Evolutionary conservation across 2,329 filamentous ascomycete species (phyloP), one percentile per base, ranked within the genome.

Genomic region (Fusarium newnesense): DNA sequence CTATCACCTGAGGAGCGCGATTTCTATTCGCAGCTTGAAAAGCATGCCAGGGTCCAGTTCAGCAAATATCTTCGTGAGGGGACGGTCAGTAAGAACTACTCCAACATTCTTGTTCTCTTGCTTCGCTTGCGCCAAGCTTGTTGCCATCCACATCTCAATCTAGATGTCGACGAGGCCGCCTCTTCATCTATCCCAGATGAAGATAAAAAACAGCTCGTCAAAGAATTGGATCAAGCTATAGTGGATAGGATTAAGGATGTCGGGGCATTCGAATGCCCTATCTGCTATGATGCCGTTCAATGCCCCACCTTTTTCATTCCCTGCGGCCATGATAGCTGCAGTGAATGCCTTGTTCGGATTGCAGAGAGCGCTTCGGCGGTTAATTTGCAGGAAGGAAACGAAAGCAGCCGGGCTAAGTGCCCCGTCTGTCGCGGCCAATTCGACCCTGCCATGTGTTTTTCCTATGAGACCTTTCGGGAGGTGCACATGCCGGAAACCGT

Each of bases 281-380:
- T 96, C 26, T 97, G 95, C 80, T 91, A 93, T 66, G 95, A 97
- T 76, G 90, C 86, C 5, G 89, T 92, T 11, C 86, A 88, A 19
- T 95, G 95, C 70, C 93, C 94, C 0, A 89, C 89, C 7, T 93
- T 97, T 71, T 92, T 95, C 80, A 86, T 94, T 58, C 94, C 94
- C 2, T 97, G 95, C 77, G 95, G 95, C 4, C 95, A 97, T 78
- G 90, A 92, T 67, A 90, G 91, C 30, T 97, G 95, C 81, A 84
- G 87, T 2, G 92, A 95, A 70, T 97, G 95, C 79, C 91, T 96
- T 69, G 87, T 89, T 10, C 89, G 88, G 61, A 87, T 97, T 52
- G 86, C 87, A 0, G 93, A 94, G 70, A 90, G 83, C 47, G 82
- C 91, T 7, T 82, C 86, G 4, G 84, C 86, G 60, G 85, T 84